Evolutionary conservation across 2,329 filamentous ascomycete genomes (phyloP).

Genomic region (Corynespora cassiicola): DNA sequence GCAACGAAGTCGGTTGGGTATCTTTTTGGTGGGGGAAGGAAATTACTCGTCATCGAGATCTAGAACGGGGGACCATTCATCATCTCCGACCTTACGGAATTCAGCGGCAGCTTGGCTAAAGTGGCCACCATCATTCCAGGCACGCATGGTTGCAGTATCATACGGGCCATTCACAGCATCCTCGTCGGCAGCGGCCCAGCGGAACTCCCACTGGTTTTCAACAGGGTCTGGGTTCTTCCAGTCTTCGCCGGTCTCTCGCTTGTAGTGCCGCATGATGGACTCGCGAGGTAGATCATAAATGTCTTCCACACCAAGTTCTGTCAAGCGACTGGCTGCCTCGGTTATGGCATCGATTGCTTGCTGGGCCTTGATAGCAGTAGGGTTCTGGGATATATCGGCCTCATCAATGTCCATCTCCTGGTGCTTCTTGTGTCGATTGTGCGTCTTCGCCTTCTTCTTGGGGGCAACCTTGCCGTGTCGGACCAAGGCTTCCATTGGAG

Average conservation of each 20-base stretch:
- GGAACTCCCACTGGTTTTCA: conserved; percentile 79
- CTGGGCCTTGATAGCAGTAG: conserved; percentile 72
- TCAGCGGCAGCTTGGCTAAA: conserved; percentile 89
- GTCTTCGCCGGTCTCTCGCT: conserved; percentile 82
- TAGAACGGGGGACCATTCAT: conserved; percentile 51
- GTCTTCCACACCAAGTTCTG: conserved; percentile 83
- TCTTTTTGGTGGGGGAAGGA: neutral
- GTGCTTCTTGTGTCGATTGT: conserved; percentile 52
- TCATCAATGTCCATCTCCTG: conserved; percentile 78
- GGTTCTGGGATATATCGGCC: conserved; percentile 63
- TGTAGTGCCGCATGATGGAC: conserved; percentile 80
- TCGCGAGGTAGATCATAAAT: conserved; percentile 92
- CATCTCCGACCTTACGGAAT: conserved; percentile 51
- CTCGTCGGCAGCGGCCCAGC: conserved; percentile 89
- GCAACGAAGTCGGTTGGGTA: neutral
- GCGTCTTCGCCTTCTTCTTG: conserved; percentile 57
- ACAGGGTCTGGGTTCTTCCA: conserved; percentile 68
- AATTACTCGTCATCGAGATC: conserved; percentile 41
- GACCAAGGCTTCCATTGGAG: conserved; percentile 84
- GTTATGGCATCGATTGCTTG: conserved; percentile 82
- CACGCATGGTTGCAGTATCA: conserved; percentile 82
- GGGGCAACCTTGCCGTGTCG: conserved; percentile 72
- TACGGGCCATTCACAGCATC: conserved; percentile 85
- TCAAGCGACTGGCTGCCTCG: conserved; percentile 84
- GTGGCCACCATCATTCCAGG: conserved; percentile 91